A percentile compares a stretch with the other conserved stretches of the same genome.
phyloP scores from a whole-genome alignment of 2,329 filamentous ascomycete species.

The Aspergillus proliferans region DNA sequence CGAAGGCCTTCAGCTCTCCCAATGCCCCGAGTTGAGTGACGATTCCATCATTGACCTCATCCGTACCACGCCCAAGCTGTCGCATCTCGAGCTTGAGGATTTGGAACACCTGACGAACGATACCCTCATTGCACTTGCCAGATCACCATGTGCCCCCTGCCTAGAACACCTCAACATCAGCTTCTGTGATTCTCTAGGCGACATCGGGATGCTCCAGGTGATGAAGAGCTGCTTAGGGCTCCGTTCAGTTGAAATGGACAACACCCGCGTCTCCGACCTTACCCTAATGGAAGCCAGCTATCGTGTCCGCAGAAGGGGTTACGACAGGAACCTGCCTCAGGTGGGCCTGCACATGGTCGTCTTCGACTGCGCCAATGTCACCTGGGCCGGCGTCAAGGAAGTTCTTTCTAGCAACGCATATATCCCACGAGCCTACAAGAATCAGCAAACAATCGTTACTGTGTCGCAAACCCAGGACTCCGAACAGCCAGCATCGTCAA shows the following conservation, averaged over 20 bases:
- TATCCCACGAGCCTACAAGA: slow-evolving; percentile 48
- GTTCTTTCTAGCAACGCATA: slow-evolving; percentile 80
- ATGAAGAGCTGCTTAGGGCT: slow-evolving; percentile 68
- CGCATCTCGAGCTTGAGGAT: slow-evolving; percentile 86
- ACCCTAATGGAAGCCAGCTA: slow-evolving; percentile 76
- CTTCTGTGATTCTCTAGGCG: slow-evolving; percentile 81
- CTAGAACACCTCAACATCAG: slow-evolving; percentile 80
- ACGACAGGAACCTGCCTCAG: slow-evolving; percentile 44
- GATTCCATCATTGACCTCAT: slow-evolving; percentile 65
- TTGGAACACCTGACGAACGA: slow-evolving; percentile 69
- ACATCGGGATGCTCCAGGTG: slow-evolving; percentile 75
- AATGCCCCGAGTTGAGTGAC: slow-evolving; percentile 69
- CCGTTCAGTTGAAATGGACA: slow-evolving; percentile 76
- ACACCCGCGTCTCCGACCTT: slow-evolving; percentile 83
- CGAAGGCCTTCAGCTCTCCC: slow-evolving; percentile 75
- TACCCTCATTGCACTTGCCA: slow-evolving; percentile 67
- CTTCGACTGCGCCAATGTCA: slow-evolving; percentile 88
- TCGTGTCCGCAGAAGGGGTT: slow-evolving; percentile 64
- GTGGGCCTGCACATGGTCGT: slow-evolving; percentile 70
- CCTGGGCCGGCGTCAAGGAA: slow-evolving; percentile 85
- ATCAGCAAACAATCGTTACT: slow-evolving; percentile 22
- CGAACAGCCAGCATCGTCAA: slow-evolving; percentile 8
- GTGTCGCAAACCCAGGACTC: slow-evolving; percentile 24
- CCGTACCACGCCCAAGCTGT: slow-evolving; percentile 67
- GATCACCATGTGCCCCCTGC: slow-evolving; percentile 63